Evolutionary conservation across 768 basidiomycete genomes (phyloP).

Genomic region (Xerocomellus chrysenteron): DNA sequence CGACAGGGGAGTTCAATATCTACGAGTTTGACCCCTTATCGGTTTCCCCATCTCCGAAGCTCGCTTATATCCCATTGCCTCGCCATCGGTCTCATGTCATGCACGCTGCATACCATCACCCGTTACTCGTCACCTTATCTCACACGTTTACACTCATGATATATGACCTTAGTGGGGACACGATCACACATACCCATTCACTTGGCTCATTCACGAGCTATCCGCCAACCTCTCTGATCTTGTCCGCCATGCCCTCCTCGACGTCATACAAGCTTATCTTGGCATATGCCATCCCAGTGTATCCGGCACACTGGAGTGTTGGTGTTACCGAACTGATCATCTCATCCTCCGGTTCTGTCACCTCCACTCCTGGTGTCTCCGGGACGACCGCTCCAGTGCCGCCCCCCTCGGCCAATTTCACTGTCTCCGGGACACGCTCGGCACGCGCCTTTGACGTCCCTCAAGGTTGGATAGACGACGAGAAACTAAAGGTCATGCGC

Average conservation of each 20-base stretch:
- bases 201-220: slow-evolving; percentile 76
- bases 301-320: slow-evolving; percentile 77
- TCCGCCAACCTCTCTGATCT: slow-evolving; percentile 77
- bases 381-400: slow-evolving; percentile 7
- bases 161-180: slow-evolving; percentile 63
- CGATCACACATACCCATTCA: slow-evolving; percentile 58
- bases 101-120: slow-evolving; percentile 76
- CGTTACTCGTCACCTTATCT: slow-evolving; percentile 71
- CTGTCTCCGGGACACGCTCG: slow-evolving; percentile 58
- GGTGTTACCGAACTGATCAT: slow-evolving; percentile 78
- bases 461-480: slow-evolving; percentile 67
- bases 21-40: slow-evolving; percentile 52
- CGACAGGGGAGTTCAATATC: slow-evolving; percentile 65
- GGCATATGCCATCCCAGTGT: slow-evolving; percentile 74
- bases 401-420: slow-evolving; percentile 36
- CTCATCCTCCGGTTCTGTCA: slow-evolving; percentile 29
- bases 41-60: slow-evolving; percentile 38
- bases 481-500: slow-evolving; percentile 58
- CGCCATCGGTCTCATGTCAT: slow-evolving; percentile 49
- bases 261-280: slow-evolving; percentile 69
- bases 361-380: slow-evolving; percentile 6
- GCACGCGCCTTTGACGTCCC: slow-evolving; percentile 71
- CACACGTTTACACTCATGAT: slow-evolving; percentile 64
- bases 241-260: slow-evolving; percentile 57
- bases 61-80: slow-evolving; percentile 47